A percentile compares a stretch with the other conserved stretches of the same genome.
These are phyloP conservation scores for Liriodendron chinense DNA, from an alignment of 164 flowering plant genomes.

Conservation along the genomic window DNA sequence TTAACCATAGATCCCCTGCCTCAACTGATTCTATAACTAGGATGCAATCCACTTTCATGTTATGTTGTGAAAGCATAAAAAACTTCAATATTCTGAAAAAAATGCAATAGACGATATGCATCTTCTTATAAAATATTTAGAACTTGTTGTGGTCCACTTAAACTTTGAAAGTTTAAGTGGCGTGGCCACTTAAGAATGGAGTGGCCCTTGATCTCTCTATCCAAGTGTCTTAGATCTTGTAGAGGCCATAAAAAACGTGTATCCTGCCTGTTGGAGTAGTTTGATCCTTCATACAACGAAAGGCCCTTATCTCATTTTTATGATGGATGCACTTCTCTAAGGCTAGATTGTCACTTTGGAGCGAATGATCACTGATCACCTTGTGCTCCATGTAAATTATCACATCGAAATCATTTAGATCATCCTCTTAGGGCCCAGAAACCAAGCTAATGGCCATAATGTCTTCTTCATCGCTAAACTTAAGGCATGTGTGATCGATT, in stretches of 20 bases:
- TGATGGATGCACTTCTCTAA: constrained; percentile 40
- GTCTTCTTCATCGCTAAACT: constrained; percentile 30
- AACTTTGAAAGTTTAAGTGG: too few relatives aligned
- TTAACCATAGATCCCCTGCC: too few relatives aligned
- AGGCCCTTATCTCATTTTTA: constrained; percentile 44
- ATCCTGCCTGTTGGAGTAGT: neutral
- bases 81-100: too few relatives aligned
- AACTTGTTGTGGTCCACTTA: too few relatives aligned
- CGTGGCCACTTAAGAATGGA: too few relatives aligned
- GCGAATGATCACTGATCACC: constrained; percentile 38
- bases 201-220: constrained; percentile 18
- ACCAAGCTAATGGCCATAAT: constrained; percentile 50
- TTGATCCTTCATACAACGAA: constrained; percentile 27
- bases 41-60: too few relatives aligned
- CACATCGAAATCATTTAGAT: constrained; percentile 15
- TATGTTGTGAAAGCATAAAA: too few relatives aligned
- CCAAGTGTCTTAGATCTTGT: too few relatives aligned
- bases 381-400: constrained; percentile 44
- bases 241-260: too few relatives aligned
- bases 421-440: constrained; percentile 50
- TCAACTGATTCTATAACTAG: too few relatives aligned
- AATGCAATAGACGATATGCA: too few relatives aligned
- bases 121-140: too few relatives aligned
- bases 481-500: constrained; percentile 38
- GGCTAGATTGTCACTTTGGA: constrained; percentile 56